Evolutionary conservation across 805 yeast genomes (phyloP), one percentile per base, ranked within the genome.

Genomic region (Helenozyma baotianmanensis): DNA sequence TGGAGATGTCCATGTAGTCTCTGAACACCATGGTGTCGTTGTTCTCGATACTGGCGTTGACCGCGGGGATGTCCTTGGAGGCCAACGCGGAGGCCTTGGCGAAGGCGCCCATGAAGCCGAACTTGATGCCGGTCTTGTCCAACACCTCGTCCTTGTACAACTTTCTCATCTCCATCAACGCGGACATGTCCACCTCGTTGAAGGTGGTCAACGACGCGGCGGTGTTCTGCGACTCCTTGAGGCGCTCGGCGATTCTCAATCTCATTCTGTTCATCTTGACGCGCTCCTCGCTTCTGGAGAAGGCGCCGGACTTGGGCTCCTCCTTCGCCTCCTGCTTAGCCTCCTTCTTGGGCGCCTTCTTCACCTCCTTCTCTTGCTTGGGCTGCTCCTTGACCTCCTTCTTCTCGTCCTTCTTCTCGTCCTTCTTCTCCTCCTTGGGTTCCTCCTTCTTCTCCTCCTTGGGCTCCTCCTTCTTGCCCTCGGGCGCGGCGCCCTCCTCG

Each of bases 211-310:
- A 78, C 29, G 97, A 86, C 23, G 98, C 98, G 47, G 97, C 95
- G 36, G 97, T 89, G 75, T 92, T 92, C 70, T 90, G 98, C 22
- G 97, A 85, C 74, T 92, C 97, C 86, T 90, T 90, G 60, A 90
- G 82, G 70, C 98, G 86, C 74, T 90, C 97, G 40, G 98, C 96
- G 49, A 92, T 92, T 76, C 98, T 86, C 69, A 86, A 68, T 71
- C 98, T 83, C 97, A 90, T 92, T 74, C 98, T 85, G 80, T 89
- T 92, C 97, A 90, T 90, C 75, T 90, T 90, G 45, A 92, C 94
- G 61, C 88, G 78, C 58, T 80, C 83, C 70, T 92, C 97, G 42
- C 69, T 64, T 72, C 98, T 84, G 38, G 92, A 74, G 56, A 64
- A 64, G 4, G 64, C 42, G 18, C 54, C 48, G 27, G 63, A 53